A percentile compares a stretch with the other conserved stretches of the same genome.
These are phyloP conservation scores for Daldinia bambusicola DNA, from an alignment of 495 filamentous ascomycete genomes.

Conservation along the genomic window DNA sequence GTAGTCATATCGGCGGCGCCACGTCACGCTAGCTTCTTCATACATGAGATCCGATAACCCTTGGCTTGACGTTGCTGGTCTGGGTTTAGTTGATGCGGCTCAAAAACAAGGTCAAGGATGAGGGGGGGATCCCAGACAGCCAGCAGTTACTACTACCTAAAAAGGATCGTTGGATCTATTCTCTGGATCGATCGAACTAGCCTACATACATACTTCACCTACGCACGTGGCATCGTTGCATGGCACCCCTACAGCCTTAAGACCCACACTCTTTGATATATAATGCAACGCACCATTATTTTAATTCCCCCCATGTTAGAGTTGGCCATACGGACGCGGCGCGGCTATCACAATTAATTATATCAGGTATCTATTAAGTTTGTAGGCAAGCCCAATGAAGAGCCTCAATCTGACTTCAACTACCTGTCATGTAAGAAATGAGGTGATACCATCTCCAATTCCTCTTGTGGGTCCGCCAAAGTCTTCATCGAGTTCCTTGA, in stretches of 20 bases:
- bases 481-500: too few relatives aligned
- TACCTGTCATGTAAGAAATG: background rate
- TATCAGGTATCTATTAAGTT: slow-evolving; percentile 36
- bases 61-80: slow-evolving; percentile 7
- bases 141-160: background rate
- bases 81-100: slow-evolving; percentile 29
- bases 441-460: background rate
- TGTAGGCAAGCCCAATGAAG: slow-evolving; percentile 11
- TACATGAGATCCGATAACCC: slow-evolving; percentile 28
- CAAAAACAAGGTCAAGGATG: slow-evolving; percentile 26
- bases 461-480: background rate
- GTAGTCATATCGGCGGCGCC: slow-evolving; percentile 13
- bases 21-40: slow-evolving; percentile 24
- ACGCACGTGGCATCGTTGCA: slow-evolving; percentile 41
- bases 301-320: slow-evolving; percentile 9
- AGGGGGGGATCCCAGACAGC: slow-evolving; percentile 14
- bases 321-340: slow-evolving; percentile 16
- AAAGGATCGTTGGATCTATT: slow-evolving; percentile 11
- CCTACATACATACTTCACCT: slow-evolving; percentile 13
- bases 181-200: slow-evolving; percentile 21
- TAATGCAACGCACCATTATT: slow-evolving; percentile 44
- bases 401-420: slow-evolving; percentile 17
- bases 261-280: slow-evolving; percentile 30
- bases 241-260: slow-evolving; percentile 36
- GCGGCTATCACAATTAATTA: slow-evolving; percentile 9